Conservation (phyloP, 352 stramenopile genomes). For the Aphanomyces stellatus region DNA sequence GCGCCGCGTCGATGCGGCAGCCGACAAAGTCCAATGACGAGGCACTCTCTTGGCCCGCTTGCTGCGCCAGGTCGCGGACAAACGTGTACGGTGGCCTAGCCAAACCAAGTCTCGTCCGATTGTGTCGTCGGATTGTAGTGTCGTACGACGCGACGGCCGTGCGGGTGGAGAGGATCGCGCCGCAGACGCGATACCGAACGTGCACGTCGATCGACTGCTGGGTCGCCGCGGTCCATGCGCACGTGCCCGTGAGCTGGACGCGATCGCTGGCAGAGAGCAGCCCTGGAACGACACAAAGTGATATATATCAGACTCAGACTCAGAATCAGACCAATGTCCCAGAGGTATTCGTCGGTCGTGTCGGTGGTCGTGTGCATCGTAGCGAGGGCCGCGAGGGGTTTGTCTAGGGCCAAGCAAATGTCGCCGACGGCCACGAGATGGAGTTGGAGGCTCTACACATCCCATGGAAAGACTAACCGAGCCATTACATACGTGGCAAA, state of each 20-base stretch:
- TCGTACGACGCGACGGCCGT: not conserved
- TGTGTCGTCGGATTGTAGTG: not conserved
- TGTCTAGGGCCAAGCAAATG: not conserved
- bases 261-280: not conserved
- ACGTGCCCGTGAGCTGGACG: not conserved
- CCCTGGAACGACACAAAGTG: too few species aligned
- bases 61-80: not conserved
- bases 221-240: not conserved
- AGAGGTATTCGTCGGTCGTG: too few species aligned
- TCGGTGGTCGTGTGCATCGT: not conserved
- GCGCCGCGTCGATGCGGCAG: not conserved
- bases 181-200: not conserved
- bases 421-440: not conserved
- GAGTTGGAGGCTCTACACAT: not conserved
- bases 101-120: not conserved
- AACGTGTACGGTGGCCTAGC: not conserved
- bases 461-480: too few species aligned
- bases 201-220: not conserved
- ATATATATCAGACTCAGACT: too few species aligned
- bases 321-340: too few species aligned
- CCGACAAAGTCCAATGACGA: not conserved
- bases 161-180: not conserved
- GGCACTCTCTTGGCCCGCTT: not conserved
- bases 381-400: too few species aligned
- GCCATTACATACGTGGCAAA: not conserved